Conservation (phyloP, 768 basidiomycete species). For the Mycena belliarum region DNA sequence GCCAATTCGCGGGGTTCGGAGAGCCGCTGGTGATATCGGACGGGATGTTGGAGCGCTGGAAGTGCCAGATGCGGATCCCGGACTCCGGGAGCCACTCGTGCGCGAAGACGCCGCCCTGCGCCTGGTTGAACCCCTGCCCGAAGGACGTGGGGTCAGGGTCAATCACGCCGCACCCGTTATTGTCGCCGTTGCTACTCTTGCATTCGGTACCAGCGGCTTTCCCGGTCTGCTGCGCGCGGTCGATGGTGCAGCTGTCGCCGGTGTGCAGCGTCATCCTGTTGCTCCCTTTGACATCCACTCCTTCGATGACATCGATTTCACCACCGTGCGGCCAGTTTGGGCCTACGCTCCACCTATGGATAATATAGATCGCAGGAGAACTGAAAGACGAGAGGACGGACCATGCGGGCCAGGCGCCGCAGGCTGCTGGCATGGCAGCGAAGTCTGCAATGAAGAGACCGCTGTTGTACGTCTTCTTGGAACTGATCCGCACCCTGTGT, state of each 20-base stretch:
- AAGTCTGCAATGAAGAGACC: slow-evolving; percentile 59
- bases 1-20: slow-evolving; percentile 36
- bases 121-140: slow-evolving; percentile 29
- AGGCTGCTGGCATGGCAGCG: slow-evolving; percentile 49
- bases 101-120: slow-evolving; percentile 32
- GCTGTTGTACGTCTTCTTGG: slow-evolving; percentile 42
- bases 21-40: slow-evolving; percentile 30
- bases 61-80: slow-evolving; percentile 40
- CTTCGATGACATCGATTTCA: slow-evolving; percentile 60
- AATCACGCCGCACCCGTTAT: slow-evolving; percentile 34
- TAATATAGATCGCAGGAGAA: neutral
- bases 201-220: neutral
- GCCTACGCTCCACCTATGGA: slow-evolving; percentile 20
- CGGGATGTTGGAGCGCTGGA: slow-evolving; percentile 33
- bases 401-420: slow-evolving; percentile 26
- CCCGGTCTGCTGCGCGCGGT: slow-evolving; percentile 29
- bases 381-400: too few relatives aligned
- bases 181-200: slow-evolving; percentile 3
- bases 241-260: slow-evolving; percentile 31
- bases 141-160: slow-evolving; percentile 25
- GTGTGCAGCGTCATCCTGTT: slow-evolving; percentile 56
- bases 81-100: slow-evolving; percentile 31
- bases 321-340: slow-evolving; percentile 35
- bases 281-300: slow-evolving; percentile 43
- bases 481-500: slow-evolving; percentile 49